Base-by-base conservation (phyloP, 2,329 filamentous ascomycete genomes). In the Magnaporthiopsis poae region DNA sequence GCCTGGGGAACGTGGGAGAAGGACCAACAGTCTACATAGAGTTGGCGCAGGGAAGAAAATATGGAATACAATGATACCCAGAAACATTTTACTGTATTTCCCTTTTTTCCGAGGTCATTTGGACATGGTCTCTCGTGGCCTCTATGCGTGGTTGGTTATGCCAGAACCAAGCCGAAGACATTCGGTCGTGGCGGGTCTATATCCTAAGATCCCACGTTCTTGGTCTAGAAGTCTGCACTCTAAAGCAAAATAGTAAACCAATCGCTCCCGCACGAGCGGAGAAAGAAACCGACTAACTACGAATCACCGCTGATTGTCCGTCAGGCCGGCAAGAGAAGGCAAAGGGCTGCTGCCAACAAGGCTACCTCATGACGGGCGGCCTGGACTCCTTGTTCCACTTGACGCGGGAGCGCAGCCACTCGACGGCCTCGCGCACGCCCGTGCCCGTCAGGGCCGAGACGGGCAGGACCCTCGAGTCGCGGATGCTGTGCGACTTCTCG, bases 341-440 rank as follows among this genome's bases (percentile, higher is more conserved):
- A 8, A 60, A 60, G 59, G 25, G 2, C 59, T 2, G n/a, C 59
- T 7, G 4, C 31, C n/a, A 27, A 5, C n/a, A 27, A 5, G 18
- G 68, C 85, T 82, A 98, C 79, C 92, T 85, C 93, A 97, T 96
- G 65, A 96, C 88, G 1, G 95, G 95, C 69, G 94, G 93, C 68
- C 95, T 84, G 5, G 87, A 89, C 77, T 97, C 94, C 79, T 95
- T 96, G 76, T 98, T 98, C 92, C 95, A 98, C 77, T 91, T 92
- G 35, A 98, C 92, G 68, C 95, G 83, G 71, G 88, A 94, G 74
- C 91, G 88, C 68, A 99, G 82, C 95, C 95, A 99, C 74, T 98
- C 95, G n/a, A 99, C 90, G 0, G 95, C 94, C 80, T 98, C 95
- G 73, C 87, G 87, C 2, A 99, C 95, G 2, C 95, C 95, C 0